Evolutionary conservation across 257 asterid genomes (phyloP).

Genomic region (Gentiana dahurica): DNA sequence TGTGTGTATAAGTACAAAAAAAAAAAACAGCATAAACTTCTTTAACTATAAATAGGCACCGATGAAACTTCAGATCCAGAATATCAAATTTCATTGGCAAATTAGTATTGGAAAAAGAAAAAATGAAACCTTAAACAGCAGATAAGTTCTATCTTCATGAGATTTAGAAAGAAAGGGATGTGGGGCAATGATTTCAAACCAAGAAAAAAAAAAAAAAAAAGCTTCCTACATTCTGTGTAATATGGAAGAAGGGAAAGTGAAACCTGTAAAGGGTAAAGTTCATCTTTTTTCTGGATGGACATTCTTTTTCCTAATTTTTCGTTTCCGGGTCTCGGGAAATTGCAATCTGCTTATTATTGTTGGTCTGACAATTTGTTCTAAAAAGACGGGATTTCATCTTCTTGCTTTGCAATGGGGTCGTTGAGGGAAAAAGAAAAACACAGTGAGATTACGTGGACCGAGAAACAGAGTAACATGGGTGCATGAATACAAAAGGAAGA

Average conservation of each 20-base stretch:
- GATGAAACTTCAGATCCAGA: conserved; percentile 27
- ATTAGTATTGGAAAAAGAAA: not conserved
- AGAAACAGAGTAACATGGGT: not conserved
- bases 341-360: not conserved
- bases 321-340: conserved; percentile 8
- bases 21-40: not conserved
- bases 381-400: conserved; percentile 4
- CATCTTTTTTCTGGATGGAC: conserved; percentile 34
- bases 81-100: not conserved
- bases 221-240: conserved; percentile 1
- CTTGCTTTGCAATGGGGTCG: conserved; percentile 6
- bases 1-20: conserved; percentile 1
- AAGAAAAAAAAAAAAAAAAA: not conserved
- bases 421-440: not conserved
- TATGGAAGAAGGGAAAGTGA: conserved; percentile 5
- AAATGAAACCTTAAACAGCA: not conserved
- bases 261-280: conserved; percentile 36
- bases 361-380: not conserved
- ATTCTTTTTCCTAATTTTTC: conserved; percentile 13
- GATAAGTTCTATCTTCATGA: not conserved
- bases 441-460: not conserved
- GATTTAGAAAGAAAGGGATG: not conserved
- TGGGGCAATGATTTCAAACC: not conserved
- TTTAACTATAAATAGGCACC: conserved; percentile 5
- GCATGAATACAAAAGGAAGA: no score